These are phyloP conservation scores for Colletotrichum kahawae DNA, from an alignment of 2,329 filamentous ascomycete genomes.

Conservation along the genomic window DNA sequence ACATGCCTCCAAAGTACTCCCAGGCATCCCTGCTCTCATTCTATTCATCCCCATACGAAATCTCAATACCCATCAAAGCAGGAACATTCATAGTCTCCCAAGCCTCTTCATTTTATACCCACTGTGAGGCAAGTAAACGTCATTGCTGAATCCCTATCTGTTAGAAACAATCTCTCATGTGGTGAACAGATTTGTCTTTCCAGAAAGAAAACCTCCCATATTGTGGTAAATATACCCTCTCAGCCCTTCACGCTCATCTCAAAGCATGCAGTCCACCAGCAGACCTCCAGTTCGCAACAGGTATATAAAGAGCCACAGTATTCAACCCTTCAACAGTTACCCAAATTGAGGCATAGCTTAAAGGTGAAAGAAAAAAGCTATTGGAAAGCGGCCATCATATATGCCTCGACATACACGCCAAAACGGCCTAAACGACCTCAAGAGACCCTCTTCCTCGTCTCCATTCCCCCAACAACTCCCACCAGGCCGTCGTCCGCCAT, in stretches of 20 bases:
- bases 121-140: no score
- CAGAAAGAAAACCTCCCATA: no score
- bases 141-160: no score
- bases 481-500: accelerated
- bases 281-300: no score
- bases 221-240: no score
- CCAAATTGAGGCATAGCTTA: accelerated
- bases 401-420: accelerated
- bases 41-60: background rate
- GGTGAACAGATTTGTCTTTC: no score
- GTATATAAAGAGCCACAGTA: accelerated
- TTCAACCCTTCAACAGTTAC: accelerated
- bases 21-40: no score
- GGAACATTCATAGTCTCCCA: background rate
- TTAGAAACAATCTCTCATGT: no score
- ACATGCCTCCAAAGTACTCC: no score
- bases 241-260: no score
- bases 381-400: background rate
- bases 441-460: accelerated
- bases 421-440: background rate
- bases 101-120: background rate
- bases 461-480: accelerated
- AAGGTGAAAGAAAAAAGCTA: accelerated
- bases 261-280: no score
- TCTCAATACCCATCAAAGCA: background rate